A percentile compares a stretch with the other conserved stretches of the same genome.
These are phyloP conservation scores for Scheffersomyces illinoinensis DNA, from an alignment of 1,139 yeast genomes.

Conservation along the genomic window DNA sequence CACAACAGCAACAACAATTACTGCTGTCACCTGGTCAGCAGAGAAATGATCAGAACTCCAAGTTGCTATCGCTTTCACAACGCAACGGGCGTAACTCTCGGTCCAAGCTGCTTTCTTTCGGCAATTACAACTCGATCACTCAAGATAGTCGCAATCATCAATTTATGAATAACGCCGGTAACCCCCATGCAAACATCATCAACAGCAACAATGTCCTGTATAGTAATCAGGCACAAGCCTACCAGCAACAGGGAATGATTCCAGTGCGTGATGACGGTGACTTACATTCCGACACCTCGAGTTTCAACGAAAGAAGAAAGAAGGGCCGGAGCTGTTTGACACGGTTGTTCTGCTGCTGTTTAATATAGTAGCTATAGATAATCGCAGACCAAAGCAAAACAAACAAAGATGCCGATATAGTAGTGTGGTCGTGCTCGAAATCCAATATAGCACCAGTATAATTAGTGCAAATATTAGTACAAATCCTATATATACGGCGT, in stretches of 20 bases:
- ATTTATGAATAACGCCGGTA: slow-evolving; percentile 10
- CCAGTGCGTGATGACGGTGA: slow-evolving; percentile 41
- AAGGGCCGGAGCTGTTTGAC: slow-evolving; percentile 14
- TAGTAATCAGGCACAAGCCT: slow-evolving; percentile 4
- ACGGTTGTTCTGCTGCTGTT: slow-evolving; percentile 13
- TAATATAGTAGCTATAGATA: slow-evolving; percentile 2
- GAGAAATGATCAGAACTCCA: slow-evolving; percentile 9
- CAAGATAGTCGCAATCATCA: slow-evolving; percentile 22
- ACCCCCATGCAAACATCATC: slow-evolving; percentile 3
- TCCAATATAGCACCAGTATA: background rate
- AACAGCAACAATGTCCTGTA: slow-evolving; percentile 5
- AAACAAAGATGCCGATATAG: background rate
- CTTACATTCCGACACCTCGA: slow-evolving; percentile 40
- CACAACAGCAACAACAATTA: slow-evolving; percentile 4
- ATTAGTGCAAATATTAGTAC: background rate
- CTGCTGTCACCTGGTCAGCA: slow-evolving; percentile 6
- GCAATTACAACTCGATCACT: slow-evolving; percentile 31
- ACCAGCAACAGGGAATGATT: slow-evolving; percentile 25
- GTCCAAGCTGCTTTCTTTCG: slow-evolving; percentile 19
- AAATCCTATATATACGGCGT: background rate
- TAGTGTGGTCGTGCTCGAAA: background rate
- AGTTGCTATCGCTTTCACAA: slow-evolving; percentile 1
- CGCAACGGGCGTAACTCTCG: slow-evolving; percentile 4
- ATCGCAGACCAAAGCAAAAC: background rate
- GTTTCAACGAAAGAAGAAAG: slow-evolving; percentile 32